A percentile compares a stretch with the other conserved stretches of the same genome.
phyloP scores from a whole-genome alignment of 73 alveolate genomes.

The Stentor roeselii region DNA sequence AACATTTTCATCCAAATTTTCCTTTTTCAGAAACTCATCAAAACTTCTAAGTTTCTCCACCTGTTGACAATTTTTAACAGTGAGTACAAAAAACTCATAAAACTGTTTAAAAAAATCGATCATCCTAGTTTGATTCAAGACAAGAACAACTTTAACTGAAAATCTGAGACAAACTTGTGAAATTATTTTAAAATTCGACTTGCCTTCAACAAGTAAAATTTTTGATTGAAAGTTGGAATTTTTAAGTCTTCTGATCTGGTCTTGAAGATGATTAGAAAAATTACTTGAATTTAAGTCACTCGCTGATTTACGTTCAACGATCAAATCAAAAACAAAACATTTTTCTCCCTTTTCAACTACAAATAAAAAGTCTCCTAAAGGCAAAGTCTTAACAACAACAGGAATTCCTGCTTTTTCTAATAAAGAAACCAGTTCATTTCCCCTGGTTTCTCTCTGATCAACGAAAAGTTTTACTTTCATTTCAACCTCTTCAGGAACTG shows the following conservation, averaged over 20 bases:
- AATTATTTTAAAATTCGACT: not conserved
- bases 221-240: not conserved
- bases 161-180: not conserved
- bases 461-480: not conserved
- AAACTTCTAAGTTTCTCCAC: not conserved
- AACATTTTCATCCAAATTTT: not conserved
- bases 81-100: not conserved
- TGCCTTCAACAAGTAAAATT: constrained; percentile 4
- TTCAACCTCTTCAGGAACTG: not conserved
- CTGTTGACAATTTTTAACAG: not conserved
- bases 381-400: not conserved
- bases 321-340: not conserved
- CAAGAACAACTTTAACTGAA: not conserved
- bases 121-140: not conserved
- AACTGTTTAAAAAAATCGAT: not conserved
- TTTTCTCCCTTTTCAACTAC: not conserved
- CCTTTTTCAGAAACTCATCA: not conserved
- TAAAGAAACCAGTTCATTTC: not conserved
- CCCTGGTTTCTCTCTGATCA: not conserved
- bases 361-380: not conserved
- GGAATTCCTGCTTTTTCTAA: not conserved
- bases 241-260: constrained; percentile 15
- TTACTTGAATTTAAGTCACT: not conserved
- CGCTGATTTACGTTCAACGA: not conserved
- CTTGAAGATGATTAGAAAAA: constrained; percentile 8